These are phyloP conservation scores for Nidula microcarpa DNA, from an alignment of 768 basidiomycete genomes.

Conservation along the genomic window DNA sequence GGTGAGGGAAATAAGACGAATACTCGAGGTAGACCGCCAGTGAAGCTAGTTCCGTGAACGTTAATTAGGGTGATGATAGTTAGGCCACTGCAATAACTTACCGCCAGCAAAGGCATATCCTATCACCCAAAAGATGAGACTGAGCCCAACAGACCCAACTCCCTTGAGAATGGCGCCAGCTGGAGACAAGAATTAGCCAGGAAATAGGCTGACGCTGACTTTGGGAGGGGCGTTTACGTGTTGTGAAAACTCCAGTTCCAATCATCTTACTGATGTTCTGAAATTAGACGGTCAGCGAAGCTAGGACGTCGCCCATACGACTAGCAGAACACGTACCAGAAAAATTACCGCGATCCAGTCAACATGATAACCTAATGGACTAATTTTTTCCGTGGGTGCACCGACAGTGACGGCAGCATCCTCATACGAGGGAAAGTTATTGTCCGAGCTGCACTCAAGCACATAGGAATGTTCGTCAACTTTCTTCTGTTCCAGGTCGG, in stretches of 20 bases:
- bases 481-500: conserved; percentile 5
- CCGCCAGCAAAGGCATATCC: conserved; percentile 31
- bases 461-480: conserved; percentile 10
- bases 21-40: conserved; percentile 41
- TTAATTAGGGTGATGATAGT: not conserved
- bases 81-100: conserved; percentile 4
- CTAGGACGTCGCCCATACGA: no score
- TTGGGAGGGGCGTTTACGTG: conserved; percentile 18
- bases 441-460: conserved; percentile 9
- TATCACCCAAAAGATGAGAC: conserved; percentile 37
- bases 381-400: conserved; percentile 26
- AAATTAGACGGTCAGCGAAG: no score
- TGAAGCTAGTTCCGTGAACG: conserved; percentile 15
- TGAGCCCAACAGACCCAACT: conserved; percentile 33
- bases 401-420: conserved; percentile 21
- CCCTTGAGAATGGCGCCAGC: conserved; percentile 32
- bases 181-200: conserved; percentile 6
- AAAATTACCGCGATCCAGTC: conserved; percentile 22
- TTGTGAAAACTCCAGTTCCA: conserved; percentile 33
- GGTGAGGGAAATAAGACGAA: conserved; percentile 42
- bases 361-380: conserved; percentile 31
- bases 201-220: no score
- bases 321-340: conserved; percentile 8
- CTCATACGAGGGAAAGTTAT: conserved; percentile 19
- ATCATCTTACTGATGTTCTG: conserved; percentile 35